Evolutionary conservation across 2,329 filamentous ascomycete genomes (phyloP).

Genomic region (Colletotrichum cereale): DNA sequence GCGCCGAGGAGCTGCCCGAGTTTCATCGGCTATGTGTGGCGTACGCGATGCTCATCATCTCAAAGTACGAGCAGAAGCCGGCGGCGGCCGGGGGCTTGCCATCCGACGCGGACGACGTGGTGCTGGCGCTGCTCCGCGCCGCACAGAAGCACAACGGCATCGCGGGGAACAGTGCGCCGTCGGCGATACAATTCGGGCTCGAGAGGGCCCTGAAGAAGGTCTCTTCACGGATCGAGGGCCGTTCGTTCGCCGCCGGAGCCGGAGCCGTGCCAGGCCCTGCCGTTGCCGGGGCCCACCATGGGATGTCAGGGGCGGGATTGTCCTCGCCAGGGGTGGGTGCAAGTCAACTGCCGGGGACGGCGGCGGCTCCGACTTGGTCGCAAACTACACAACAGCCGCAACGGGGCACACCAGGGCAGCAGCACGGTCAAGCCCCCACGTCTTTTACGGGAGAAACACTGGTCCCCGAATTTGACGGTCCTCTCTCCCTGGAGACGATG

Average conservation of each 20-base stretch:
- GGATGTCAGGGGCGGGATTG: neutral
- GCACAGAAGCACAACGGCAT: constrained; percentile 34
- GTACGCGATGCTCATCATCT: constrained; percentile 39
- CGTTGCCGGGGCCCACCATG: neutral
- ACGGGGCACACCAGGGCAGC: constrained; percentile 1
- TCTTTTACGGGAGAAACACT: constrained; percentile 24
- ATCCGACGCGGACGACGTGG: constrained; percentile 17
- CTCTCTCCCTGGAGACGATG: constrained; percentile 35
- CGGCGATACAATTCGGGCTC: constrained; percentile 36
- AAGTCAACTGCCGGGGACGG: neutral
- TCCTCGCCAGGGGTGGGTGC: neutral
- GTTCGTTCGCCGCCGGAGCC: neutral
- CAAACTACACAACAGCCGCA: constrained; percentile 12
- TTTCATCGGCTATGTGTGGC: constrained; percentile 37
- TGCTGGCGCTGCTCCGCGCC: constrained; percentile 26
- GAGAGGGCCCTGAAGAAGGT: constrained; percentile 37
- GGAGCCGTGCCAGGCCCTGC: neutral
- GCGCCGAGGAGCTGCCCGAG: constrained; percentile 37
- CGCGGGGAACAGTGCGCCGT: constrained; percentile 31
- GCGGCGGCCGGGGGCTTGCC: neutral
- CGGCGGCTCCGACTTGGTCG: constrained; percentile 12
- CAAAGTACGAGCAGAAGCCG: constrained; percentile 31
- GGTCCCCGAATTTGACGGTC: constrained; percentile 28
- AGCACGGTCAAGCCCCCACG: constrained; percentile 16
- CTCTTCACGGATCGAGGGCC: constrained; percentile 18